phyloP scores from a whole-genome alignment of 495 filamentous ascomycete species.

The Talaromyces proteolyticus region DNA sequence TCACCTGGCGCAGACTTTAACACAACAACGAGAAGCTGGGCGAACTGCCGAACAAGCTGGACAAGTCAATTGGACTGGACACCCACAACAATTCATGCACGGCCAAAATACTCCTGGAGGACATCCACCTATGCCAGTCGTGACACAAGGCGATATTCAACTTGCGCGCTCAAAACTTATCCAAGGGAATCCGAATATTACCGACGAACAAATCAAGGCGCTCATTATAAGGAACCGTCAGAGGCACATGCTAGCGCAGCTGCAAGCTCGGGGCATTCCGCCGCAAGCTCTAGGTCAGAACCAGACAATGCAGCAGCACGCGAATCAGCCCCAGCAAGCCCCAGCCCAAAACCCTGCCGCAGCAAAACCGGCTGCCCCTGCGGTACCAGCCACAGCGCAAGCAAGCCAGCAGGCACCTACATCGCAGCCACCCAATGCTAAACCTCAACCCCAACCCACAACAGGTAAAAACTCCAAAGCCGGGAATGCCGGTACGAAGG shows the following conservation, averaged over 20 bases:
- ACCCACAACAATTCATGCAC: slow-evolving; percentile 28
- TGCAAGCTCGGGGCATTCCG: slow-evolving; percentile 20
- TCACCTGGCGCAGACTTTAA: slow-evolving; percentile 43
- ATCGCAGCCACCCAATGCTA: slow-evolving; percentile 8
- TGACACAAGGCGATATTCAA: slow-evolving; percentile 41
- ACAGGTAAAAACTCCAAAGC: slow-evolving; percentile 21
- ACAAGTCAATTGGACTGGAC: slow-evolving; percentile 17
- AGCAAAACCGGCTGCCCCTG: slow-evolving; percentile 7
- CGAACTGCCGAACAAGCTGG: slow-evolving; percentile 17
- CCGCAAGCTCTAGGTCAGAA: slow-evolving; percentile 19
- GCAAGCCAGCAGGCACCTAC: slow-evolving; percentile 13
- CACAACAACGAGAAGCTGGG: slow-evolving; percentile 20
- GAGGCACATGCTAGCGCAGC: slow-evolving; percentile 23
- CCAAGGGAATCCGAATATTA: slow-evolving; percentile 26
- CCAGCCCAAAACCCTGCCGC: slow-evolving; percentile 14
- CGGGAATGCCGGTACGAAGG: slow-evolving; percentile 20
- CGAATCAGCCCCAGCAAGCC: slow-evolving; percentile 11
- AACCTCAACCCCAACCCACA: slow-evolving; percentile 8
- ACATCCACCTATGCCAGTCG: slow-evolving; percentile 24
- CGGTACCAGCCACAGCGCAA: slow-evolving; percentile 4
- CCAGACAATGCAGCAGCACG: slow-evolving; percentile 17
- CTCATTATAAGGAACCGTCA: slow-evolving; percentile 31
- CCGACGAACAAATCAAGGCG: slow-evolving; percentile 51
- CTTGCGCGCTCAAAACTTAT: slow-evolving; percentile 33
- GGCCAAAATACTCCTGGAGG: slow-evolving; percentile 26